Base-by-base conservation (phyloP, 2,329 filamentous ascomycete genomes). In the Colletotrichum navitas region DNA sequence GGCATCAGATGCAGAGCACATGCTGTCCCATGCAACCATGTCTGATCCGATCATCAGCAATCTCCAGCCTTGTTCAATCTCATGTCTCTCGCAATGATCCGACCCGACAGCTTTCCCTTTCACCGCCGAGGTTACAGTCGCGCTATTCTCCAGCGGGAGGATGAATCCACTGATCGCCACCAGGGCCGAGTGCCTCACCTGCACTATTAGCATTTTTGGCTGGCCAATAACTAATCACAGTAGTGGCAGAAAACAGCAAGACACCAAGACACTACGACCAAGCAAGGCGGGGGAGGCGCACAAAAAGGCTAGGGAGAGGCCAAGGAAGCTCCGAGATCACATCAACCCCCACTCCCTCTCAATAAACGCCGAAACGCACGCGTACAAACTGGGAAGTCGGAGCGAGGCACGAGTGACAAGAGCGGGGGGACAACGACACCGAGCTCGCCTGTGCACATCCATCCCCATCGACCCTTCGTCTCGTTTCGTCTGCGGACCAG, bases 161-260 rank as follows among this genome's bases (percentile, higher is more conserved):
- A 64, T 49, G 68, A 73, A 73, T 39, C 71, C 71, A 72, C 71
- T 73, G 71, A 72, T 73, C 71, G 68, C 59, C 71, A 10, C 69
- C 54, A 32, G 71, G 64, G 47, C 68, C 64, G 67, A 52, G 63
- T 73, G 68, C 71, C 69, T 73, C 68, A 72, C 71, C 71, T 73
- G 71, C 71, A 72, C 68, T 72, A 73, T 72, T 63, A 64, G 43
- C 64, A 67, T 65, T 24, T 47, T 39, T 66, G 58, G 61, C 68
- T 72, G 71, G 72, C 68, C 68, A 72, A 72, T 73, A 68, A 56
- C 54, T 72, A 51, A 41, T 65, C 5, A 39, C 61, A 65, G 54
- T 47, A 59, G 66, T 39, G 55, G 58, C 51, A 49, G 63, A 61
- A 51, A 62, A 60, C 45, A 56, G 34, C 18, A n/a, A 65, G 63